Conservation (phyloP, 1,284 basidiomycete species). For the Ustilago cynodontis region DNA sequence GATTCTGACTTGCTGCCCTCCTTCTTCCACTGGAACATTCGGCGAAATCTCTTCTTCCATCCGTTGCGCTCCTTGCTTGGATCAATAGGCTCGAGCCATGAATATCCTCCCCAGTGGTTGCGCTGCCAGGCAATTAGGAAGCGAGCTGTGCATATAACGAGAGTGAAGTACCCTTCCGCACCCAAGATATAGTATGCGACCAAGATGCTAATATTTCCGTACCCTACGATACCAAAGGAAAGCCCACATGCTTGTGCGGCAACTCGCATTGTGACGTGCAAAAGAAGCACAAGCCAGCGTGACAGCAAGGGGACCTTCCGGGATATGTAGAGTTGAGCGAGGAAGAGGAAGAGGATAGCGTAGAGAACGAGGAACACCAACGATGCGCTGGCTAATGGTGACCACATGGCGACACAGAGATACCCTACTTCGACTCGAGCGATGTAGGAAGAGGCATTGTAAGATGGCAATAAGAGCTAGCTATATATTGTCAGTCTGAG, state of each 20-base stretch:
- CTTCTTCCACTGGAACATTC: conserved; percentile 14
- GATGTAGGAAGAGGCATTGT: neutral
- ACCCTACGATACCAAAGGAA: conserved; percentile 43
- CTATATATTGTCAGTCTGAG: neutral
- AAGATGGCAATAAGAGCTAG: neutral
- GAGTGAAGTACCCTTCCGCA: conserved; percentile 57
- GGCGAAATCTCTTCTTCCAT: conserved; percentile 7
- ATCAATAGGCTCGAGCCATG: conserved; percentile 42
- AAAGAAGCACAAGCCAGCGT: conserved; percentile 39
- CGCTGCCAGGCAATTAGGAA: conserved; percentile 57
- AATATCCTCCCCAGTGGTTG: conserved; percentile 33
- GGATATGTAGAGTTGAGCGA: conserved; percentile 1
- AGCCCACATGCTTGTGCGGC: conserved; percentile 46
- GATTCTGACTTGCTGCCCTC: neutral
- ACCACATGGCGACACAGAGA: conserved; percentile 17
- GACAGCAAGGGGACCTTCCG: conserved; percentile 17
- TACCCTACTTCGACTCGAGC: neutral
- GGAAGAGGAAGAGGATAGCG: conserved; percentile 12
- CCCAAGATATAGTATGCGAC: conserved; percentile 55
- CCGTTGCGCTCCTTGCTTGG: conserved; percentile 1
- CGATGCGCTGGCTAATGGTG: conserved; percentile 30
- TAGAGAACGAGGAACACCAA: conserved; percentile 44
- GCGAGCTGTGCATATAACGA: conserved; percentile 51
- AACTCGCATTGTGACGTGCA: conserved; percentile 49
- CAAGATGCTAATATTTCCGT: conserved; percentile 26